Percentiles rank a stretch among this genome's conserved stretches.
Evolutionary conservation across 2,329 filamentous ascomycete genomes (phyloP).

Genomic region (Pseudonectria foliicola): DNA sequence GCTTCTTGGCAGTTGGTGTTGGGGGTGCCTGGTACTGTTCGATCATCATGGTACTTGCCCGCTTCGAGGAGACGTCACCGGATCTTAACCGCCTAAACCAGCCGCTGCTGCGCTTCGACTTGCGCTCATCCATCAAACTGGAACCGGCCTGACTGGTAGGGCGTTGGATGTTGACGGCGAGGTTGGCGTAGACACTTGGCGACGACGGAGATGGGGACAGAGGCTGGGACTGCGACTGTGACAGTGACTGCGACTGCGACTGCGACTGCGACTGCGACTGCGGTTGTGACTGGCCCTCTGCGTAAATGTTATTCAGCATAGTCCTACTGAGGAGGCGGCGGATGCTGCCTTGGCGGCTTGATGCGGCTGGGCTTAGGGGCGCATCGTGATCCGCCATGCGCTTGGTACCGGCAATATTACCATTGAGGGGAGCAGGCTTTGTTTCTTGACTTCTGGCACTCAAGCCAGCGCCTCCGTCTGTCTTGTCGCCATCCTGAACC

Average conservation of each 20-base stretch:
- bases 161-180: constrained; percentile 28
- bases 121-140: constrained; percentile 45
- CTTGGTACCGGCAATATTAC: constrained; percentile 40
- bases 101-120: constrained; percentile 48
- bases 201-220: too few relatives aligned
- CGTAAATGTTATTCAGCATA: constrained; percentile 46
- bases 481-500: constrained; percentile 18
- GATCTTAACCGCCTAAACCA: constrained; percentile 51
- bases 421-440: constrained; percentile 30
- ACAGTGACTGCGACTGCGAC: too few relatives aligned
- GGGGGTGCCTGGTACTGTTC: constrained; percentile 20
- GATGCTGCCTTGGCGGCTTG: constrained; percentile 48
- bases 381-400: constrained; percentile 43
- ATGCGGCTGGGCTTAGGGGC: constrained; percentile 45
- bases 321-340: constrained; percentile 50
- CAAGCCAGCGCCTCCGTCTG: background rate
- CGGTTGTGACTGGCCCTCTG: constrained; percentile 44
- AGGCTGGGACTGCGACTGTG: too few relatives aligned
- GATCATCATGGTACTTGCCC: constrained; percentile 37
- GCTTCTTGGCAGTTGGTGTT: constrained; percentile 26
- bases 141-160: constrained; percentile 45
- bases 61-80: constrained; percentile 28
- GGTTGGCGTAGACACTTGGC: constrained; percentile 25
- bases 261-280: too few relatives aligned
- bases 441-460: constrained; percentile 6